Conservation (phyloP, 192 early-diverging fungal genomes). For the Coemansia sp. region DNA sequence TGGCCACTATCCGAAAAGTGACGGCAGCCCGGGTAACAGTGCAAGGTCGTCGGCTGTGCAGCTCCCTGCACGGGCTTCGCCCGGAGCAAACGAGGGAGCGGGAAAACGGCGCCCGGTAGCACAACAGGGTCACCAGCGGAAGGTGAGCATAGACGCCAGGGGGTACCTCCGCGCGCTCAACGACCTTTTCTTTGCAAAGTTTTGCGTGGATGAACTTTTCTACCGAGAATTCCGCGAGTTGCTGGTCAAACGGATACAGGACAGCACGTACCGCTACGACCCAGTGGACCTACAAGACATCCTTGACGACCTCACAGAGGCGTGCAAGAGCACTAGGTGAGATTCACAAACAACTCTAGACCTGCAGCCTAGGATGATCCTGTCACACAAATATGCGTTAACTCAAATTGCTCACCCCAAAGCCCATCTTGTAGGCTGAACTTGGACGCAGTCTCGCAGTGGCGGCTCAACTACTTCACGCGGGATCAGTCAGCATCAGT, state of each 20-base stretch:
- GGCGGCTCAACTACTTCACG: constrained; percentile 52
- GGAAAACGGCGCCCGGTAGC: constrained; percentile 8
- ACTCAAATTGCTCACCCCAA: background rate
- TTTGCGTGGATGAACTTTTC: constrained; percentile 54
- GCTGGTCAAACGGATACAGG: constrained; percentile 49
- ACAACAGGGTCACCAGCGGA: constrained; percentile 29
- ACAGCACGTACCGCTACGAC: constrained; percentile 46
- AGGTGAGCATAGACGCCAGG: constrained; percentile 37
- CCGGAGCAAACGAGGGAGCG: background rate
- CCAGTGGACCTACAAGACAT: constrained; percentile 45
- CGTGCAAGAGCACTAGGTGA: constrained; percentile 52
- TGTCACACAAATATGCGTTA: background rate
- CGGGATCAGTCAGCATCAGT: constrained; percentile 50
- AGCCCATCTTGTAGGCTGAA: constrained; percentile 30
- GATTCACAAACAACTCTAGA: constrained; percentile 2
- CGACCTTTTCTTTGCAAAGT: constrained; percentile 54
- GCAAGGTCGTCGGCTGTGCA: constrained; percentile 6
- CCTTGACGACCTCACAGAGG: constrained; percentile 41
- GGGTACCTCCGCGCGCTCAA: constrained; percentile 49
- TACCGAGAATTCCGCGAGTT: constrained; percentile 51
- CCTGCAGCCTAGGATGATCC: background rate
- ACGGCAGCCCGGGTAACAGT: constrained; percentile 4
- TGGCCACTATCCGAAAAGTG: constrained; percentile 12
- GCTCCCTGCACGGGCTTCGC: constrained; percentile 13
- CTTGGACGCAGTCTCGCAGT: constrained; percentile 55